These are phyloP conservation scores for Ophiocordyceps camponoti-leonardi DNA, from an alignment of 2,329 filamentous ascomycete genomes.

Conservation along the genomic window DNA sequence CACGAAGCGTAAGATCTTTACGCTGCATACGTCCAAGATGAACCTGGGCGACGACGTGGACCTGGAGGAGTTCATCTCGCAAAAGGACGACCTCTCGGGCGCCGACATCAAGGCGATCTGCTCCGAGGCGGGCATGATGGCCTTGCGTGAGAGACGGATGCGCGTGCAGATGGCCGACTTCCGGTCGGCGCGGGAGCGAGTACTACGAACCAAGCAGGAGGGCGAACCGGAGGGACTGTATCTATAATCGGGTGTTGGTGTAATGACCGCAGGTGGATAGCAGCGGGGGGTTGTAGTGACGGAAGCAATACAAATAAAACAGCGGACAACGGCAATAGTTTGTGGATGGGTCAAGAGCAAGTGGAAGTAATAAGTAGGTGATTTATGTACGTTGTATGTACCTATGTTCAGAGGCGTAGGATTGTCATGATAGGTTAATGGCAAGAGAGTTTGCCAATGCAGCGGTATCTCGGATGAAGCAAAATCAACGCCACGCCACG, in stretches of 20 bases:
- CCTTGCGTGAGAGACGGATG: conserved; percentile 88
- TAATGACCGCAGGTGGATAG: not conserved
- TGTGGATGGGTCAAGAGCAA: not conserved
- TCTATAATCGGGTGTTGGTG: conserved; percentile 45
- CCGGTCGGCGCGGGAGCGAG: conserved; percentile 76
- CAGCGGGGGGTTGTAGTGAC: not conserved
- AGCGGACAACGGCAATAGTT: not conserved
- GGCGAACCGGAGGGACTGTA: conserved; percentile 97
- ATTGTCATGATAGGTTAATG: not conserved
- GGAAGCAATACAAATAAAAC: not conserved
- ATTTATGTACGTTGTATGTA: not conserved
- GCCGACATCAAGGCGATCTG: conserved; percentile 99
- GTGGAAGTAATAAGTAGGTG: not conserved
- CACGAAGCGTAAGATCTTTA: conserved; percentile 96
- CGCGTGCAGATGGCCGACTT: conserved; percentile 98
- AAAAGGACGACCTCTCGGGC: conserved; percentile 94
- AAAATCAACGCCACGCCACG: not conserved
- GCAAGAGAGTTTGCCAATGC: not conserved
- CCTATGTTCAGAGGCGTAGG: not conserved
- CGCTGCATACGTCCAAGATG: conserved; percentile 97
- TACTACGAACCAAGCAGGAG: conserved; percentile 96
- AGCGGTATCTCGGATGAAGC: not conserved
- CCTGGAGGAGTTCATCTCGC: conserved; percentile 92
- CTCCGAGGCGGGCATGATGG: conserved; percentile 89
- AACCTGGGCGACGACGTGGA: conserved; percentile 93